Percentiles rank a stretch among this genome's conserved stretches.
Evolutionary conservation across 2,329 filamentous ascomycete genomes (phyloP).

Genomic region (Cercospora janseana): DNA sequence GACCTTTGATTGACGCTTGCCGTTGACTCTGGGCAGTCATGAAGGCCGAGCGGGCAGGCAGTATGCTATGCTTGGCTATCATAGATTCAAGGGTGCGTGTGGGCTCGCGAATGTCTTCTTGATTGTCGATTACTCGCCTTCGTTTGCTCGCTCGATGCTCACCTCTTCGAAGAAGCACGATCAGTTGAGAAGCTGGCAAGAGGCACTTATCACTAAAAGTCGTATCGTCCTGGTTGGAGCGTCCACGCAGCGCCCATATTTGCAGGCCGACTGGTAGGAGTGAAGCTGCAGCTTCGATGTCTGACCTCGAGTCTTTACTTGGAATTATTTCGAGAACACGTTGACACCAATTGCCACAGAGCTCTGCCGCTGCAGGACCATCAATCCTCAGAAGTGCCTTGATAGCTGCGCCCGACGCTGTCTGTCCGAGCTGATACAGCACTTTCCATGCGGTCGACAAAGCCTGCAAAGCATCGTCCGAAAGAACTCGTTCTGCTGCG

Average conservation of each 20-base stretch:
- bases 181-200: slow-evolving; percentile 26
- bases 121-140: slow-evolving; percentile 17
- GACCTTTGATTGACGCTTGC: slow-evolving; percentile 8
- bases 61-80: slow-evolving; percentile 45
- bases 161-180: background rate
- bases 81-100: slow-evolving; percentile 23
- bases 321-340: slow-evolving; percentile 13
- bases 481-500: slow-evolving; percentile 17
- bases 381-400: slow-evolving; percentile 28
- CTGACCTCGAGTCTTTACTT: background rate
- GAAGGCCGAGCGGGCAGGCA: slow-evolving; percentile 42
- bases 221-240: slow-evolving; percentile 24
- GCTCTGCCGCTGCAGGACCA: slow-evolving; percentile 23
- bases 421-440: slow-evolving; percentile 23
- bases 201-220: slow-evolving; percentile 32
- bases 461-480: slow-evolving; percentile 10
- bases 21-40: slow-evolving; percentile 28
- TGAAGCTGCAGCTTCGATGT: background rate
- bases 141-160: slow-evolving; percentile 17
- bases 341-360: slow-evolving; percentile 31
- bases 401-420: slow-evolving; percentile 25
- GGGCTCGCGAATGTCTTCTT: background rate
- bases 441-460: slow-evolving; percentile 20
- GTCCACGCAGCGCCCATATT: slow-evolving; percentile 34
- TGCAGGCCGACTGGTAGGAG: slow-evolving; percentile 26